Evolutionary conservation across 1,284 basidiomycete species (phyloP).

Genomic region (Rhodofomes roseus): DNA sequence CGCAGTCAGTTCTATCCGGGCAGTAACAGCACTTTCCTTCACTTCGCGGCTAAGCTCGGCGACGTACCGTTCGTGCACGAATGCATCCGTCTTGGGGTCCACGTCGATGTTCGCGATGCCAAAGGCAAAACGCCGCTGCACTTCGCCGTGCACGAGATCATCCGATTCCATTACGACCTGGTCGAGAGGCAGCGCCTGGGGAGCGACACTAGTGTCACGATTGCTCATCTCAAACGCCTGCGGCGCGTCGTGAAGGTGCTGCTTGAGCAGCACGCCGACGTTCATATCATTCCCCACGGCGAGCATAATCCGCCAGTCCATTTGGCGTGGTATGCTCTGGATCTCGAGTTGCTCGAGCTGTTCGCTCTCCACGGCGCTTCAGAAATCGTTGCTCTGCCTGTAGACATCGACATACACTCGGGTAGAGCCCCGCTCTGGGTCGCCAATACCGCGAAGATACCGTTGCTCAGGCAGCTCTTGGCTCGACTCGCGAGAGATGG

Average conservation of each 20-base stretch:
- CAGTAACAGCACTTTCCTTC: slow-evolving; percentile 1
- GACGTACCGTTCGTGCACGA: slow-evolving; percentile 17
- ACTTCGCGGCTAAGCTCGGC: slow-evolving; percentile 8
- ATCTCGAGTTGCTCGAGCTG: not conserved
- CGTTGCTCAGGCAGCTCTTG: not conserved
- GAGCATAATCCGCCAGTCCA: not conserved
- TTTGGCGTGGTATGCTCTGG: not conserved
- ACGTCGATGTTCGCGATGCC: slow-evolving; percentile 9
- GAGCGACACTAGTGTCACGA: slow-evolving; percentile 7
- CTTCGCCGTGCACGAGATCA: slow-evolving; percentile 2
- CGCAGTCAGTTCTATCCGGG: not conserved
- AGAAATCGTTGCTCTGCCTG: not conserved
- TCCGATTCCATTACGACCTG: not conserved
- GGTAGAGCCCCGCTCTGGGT: not conserved
- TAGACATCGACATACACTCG: not conserved
- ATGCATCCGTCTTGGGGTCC: slow-evolving; percentile 14
- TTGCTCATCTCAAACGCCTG: not conserved
- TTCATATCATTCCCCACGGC: too few species aligned
- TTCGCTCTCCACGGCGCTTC: not conserved
- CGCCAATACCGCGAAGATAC: not conserved
- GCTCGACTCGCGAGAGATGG: not conserved
- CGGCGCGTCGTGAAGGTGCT: slow-evolving; percentile 11
- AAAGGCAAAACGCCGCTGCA: slow-evolving; percentile 12
- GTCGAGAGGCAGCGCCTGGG: not conserved
- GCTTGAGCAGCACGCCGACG: slow-evolving; percentile 13